Evolutionary conservation across 2,329 filamentous ascomycete species (phyloP), one percentile per base, ranked within the genome.

Genomic region (Xylariales sp.): DNA sequence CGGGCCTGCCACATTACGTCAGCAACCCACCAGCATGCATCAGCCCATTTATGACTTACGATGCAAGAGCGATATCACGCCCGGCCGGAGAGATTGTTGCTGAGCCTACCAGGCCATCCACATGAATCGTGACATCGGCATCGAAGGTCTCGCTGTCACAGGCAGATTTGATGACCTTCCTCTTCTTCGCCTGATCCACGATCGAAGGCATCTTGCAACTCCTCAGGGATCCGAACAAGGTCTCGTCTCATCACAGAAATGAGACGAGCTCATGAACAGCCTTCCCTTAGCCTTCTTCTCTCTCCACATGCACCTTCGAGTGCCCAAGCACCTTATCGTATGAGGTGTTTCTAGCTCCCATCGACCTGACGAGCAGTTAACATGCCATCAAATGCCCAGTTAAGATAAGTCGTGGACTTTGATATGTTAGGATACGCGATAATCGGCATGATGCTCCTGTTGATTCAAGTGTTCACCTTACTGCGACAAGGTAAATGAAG

Each of bases 51-150:
- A 43, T 60, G 60, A 65, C 74, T 64, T 56, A 78, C 74, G 88
- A 94, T 41, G 89, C 91, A 49, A 96, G 73, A 25, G 91, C 90
- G 43, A 96, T 81, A 66, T 96, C 91, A 54, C 91, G 79, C 36
- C 91, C 89, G 46, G 85, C 90, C 3, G 90, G 90, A 15, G 90
- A 94, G 63, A 96, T 95, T 45, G 88, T 91, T 53, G 91, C 90
- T 5, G 91, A 94, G 35, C 89, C 89, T 39, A 95, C 88, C 16
- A 78, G 63, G n/a, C 77, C 77, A 49, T 90, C 84, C 38, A 96
- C 86, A 55, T 86, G 82, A 52, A 96, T 90, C 2, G 84, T 86
- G 39, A 86, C 84, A 64, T 94, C 85, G 48, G 84, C 78, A 52
- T 89, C 88, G 53, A 95, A 96, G 24, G 86, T 95, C 41, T 86